Evolutionary conservation across 371 early-diverging fungal species (phyloP), one percentile per base, ranked within the genome.

Genomic region (Catenaria anguillulae): DNA sequence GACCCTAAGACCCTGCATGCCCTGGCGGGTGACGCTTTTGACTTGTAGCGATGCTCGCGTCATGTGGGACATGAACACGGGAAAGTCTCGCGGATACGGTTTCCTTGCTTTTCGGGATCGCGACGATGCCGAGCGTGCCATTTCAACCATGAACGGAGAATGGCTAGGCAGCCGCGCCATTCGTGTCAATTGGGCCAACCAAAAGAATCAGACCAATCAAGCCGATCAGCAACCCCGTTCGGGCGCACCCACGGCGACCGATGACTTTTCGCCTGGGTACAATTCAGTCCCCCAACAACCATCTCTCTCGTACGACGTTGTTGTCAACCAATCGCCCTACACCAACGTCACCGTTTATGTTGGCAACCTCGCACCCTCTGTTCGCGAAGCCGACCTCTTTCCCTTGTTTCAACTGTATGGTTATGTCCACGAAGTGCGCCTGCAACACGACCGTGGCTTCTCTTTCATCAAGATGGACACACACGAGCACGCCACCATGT

Each of bases 401-500:
- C 81, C 80, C 26, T 73, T 83, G 66, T 90, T 92, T 77, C 83
- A 83, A 64, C 77, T 74, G 33, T 88, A 73, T 65, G 93, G 93
- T 8, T 77, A 69, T 66, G 77, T 90, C 13, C 68, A 82, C 50
- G 91, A 91, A 64, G 68, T 89, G 55, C 79, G 86, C 59, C 73
- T 91, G 68, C 92, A 91, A 71, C 75, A 83, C 21, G 93, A 92
- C 55, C 85, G 89, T 56, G 92, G 92, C n/a, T 92, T 83, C 68
- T 92, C 87, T 19, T 92, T 92, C 72, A 78, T 92, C 33, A 86
- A 84, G 68, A 71, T 93, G 65, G 90, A 90, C 67, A 78, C 90
- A 12, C 93, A 93, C 67, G 90, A 90, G 59, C 84, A 84, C 71
- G 93, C 93, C 17, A 82, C 92, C 13, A 77, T 79, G 59, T 88